These are phyloP conservation scores for Nemania serpens DNA, from an alignment of 2,329 filamentous ascomycete species.

Conservation along the genomic window DNA sequence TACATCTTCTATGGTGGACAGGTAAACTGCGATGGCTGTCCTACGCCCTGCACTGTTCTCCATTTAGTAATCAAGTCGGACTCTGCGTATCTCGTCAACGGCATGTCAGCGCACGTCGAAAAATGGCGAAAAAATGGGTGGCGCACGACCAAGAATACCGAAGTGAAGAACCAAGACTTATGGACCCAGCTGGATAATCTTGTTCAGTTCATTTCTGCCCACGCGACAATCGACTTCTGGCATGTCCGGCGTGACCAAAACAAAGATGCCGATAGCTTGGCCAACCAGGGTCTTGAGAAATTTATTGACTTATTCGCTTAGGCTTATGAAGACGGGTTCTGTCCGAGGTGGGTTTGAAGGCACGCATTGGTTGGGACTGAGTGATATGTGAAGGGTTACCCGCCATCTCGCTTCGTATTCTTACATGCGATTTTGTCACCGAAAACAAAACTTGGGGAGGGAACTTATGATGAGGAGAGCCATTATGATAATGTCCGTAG, in stretches of 20 bases:
- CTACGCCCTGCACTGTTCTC: slow-evolving; percentile 5
- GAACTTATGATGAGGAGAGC: too few species aligned
- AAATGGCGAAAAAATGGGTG: slow-evolving; percentile 26
- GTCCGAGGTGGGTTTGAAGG: background rate
- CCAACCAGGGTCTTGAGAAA: slow-evolving; percentile 8
- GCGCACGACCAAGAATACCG: slow-evolving; percentile 15
- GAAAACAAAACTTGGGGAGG: too few species aligned
- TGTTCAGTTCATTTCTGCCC: background rate
- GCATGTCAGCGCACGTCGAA: slow-evolving; percentile 13
- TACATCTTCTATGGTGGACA: slow-evolving; percentile 18
- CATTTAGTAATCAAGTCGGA: slow-evolving; percentile 28
- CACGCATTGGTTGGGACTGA: background rate
- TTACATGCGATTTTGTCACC: too few species aligned
- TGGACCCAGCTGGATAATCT: slow-evolving; percentile 10
- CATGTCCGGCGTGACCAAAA: slow-evolving; percentile 21
- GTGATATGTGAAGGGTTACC: too few species aligned
- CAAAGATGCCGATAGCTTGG: slow-evolving; percentile 15
- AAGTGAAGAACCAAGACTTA: slow-evolving; percentile 22
- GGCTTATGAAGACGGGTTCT: background rate
- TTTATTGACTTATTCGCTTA: background rate
- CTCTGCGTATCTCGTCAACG: slow-evolving; percentile 27
- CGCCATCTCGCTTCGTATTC: too few species aligned
- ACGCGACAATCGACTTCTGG: slow-evolving; percentile 22
- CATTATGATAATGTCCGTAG: too few species aligned
- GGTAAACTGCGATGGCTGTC: slow-evolving; percentile 9